Conservation (phyloP, 495 filamentous ascomycete species). For the Trichoderma parareesei region DNA sequence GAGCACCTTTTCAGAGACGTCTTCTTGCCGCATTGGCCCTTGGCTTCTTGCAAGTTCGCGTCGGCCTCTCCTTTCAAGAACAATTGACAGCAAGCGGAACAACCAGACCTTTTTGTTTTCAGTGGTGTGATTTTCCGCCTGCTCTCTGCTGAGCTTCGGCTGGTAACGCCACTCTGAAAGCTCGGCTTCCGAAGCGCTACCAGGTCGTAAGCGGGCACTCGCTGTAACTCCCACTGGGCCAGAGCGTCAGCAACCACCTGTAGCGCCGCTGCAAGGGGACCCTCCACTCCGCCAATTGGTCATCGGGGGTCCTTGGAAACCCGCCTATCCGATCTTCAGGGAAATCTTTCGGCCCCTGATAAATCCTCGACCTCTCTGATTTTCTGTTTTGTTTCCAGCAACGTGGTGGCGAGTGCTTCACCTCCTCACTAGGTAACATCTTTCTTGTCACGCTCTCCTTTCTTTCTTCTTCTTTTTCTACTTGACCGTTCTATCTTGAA, state of each 20-base stretch:
- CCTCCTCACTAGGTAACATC: neutral
- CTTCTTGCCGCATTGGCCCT: too few relatives aligned
- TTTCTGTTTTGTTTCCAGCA: neutral
- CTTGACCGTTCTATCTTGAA: neutral
- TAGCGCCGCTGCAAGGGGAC: neutral
- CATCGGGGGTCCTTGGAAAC: neutral
- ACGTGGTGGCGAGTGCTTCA: neutral
- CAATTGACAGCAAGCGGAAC: neutral
- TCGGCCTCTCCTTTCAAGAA: too few relatives aligned
- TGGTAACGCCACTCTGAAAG: conserved; percentile 8
- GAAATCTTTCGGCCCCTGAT: conserved; percentile 2
- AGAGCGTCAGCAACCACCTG: neutral
- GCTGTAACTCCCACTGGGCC: too few relatives aligned
- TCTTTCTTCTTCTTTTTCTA: neutral
- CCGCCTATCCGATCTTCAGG: conserved; percentile 4
- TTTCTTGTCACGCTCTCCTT: neutral
- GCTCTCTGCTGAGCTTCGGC: conserved; percentile 1
- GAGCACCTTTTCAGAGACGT: too few relatives aligned
- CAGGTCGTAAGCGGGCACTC: too few relatives aligned
- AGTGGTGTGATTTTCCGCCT: conserved; percentile 1
- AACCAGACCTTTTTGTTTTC: neutral
- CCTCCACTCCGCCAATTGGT: neutral
- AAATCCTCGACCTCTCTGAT: neutral
- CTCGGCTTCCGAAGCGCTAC: neutral
- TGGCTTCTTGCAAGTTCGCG: too few relatives aligned